phyloP scores from a whole-genome alignment of 192 early-diverging fungal species.

The Geranomyces variabilis region DNA sequence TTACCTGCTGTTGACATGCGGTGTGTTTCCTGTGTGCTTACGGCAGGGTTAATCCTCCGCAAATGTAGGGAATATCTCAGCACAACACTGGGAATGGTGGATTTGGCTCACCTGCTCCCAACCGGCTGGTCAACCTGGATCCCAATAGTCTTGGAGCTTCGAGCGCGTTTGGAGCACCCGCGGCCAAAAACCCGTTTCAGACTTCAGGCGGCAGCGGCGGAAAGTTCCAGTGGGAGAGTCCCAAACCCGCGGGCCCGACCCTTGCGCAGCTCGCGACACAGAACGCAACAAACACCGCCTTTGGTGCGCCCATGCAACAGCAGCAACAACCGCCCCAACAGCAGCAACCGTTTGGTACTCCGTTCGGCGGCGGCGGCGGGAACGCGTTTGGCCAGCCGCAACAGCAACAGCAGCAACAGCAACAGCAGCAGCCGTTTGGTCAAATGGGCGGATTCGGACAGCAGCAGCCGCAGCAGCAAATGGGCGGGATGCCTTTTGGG shows the following conservation, averaged over 20 bases:
- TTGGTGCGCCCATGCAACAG: conserved; percentile 7
- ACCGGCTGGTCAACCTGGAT: conserved; percentile 24
- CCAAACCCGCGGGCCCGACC: conserved; percentile 21
- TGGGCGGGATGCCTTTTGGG: conserved; percentile 5
- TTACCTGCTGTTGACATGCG: not conserved
- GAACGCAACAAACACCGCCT: not conserved
- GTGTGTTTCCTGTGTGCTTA: no score
- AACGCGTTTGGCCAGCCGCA: conserved; percentile 14
- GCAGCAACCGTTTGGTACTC: conserved; percentile 30
- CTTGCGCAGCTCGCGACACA: conserved; percentile 25
- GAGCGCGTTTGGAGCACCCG: conserved; percentile 19
- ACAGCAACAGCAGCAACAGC: conserved; percentile 15
- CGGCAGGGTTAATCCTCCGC: no score
- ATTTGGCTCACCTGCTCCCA: conserved; percentile 1
- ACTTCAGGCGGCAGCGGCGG: not conserved
- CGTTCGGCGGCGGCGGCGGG: not conserved
- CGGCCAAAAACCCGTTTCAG: conserved; percentile 38
- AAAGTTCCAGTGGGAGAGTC: conserved; percentile 36
- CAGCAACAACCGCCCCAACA: conserved; percentile 6
- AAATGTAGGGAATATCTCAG: not conserved
- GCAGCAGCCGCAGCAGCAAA: conserved; percentile 7
- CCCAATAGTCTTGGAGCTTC: conserved; percentile 1
- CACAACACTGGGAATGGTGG: conserved; percentile 22
- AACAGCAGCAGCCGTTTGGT: conserved; percentile 4
- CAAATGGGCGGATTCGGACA: conserved; percentile 7